A percentile compares a stretch with the other conserved stretches of the same genome.
These are phyloP conservation scores for Auriscalpium vulgare DNA, from an alignment of 768 basidiomycete species.

Conservation along the genomic window DNA sequence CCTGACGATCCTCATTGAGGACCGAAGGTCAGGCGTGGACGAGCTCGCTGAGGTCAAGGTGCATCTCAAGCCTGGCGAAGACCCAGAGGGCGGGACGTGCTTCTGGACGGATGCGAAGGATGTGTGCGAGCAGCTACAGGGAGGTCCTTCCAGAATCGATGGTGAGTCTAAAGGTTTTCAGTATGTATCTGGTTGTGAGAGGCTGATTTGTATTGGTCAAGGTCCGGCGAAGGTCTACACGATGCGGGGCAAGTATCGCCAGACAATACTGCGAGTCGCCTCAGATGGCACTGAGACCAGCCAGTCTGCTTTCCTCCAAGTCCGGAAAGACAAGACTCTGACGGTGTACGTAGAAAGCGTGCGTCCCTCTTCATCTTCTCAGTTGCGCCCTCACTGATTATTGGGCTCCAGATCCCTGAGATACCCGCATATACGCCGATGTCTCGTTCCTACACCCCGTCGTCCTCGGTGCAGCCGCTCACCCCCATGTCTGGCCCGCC, in stretches of 20 bases:
- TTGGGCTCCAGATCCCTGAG: too few relatives aligned
- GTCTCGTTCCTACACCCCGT: background rate
- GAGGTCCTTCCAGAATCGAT: constrained; percentile 58
- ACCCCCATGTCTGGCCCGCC: constrained; percentile 2
- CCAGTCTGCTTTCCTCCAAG: constrained; percentile 8
- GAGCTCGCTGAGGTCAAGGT: constrained; percentile 65
- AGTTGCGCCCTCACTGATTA: background rate
- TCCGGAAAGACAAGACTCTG: constrained; percentile 6
- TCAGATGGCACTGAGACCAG: constrained; percentile 10
- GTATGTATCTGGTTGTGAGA: background rate
- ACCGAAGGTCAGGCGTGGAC: constrained; percentile 41
- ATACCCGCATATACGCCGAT: background rate
- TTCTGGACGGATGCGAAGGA: constrained; percentile 69
- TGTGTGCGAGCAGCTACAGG: constrained; percentile 51
- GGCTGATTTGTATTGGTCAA: background rate
- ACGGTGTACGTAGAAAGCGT: constrained; percentile 8
- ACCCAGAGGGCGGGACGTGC: constrained; percentile 36
- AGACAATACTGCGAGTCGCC: constrained; percentile 7
- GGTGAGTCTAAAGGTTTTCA: constrained; percentile 31
- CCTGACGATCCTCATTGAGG: constrained; percentile 63
- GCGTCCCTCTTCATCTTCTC: background rate
- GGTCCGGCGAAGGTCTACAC: constrained; percentile 12
- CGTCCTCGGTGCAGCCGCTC: constrained; percentile 1
- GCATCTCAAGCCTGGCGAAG: constrained; percentile 40
- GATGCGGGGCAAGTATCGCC: constrained; percentile 13